phyloP scores from a whole-genome alignment of 805 yeast species.

The Yarrowia alimentaria region DNA sequence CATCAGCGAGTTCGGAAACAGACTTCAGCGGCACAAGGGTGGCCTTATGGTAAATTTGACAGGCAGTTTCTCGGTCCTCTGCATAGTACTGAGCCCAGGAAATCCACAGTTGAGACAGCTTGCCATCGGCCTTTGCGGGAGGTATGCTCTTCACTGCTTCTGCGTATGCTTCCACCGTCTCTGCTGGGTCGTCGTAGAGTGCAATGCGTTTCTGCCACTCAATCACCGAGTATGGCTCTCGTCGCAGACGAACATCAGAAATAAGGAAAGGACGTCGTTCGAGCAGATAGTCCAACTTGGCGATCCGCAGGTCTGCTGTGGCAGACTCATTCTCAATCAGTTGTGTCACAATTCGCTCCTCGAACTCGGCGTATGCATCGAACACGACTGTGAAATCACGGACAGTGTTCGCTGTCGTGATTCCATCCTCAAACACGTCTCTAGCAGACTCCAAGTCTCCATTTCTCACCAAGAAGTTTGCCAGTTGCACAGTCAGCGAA shows the following conservation, averaged over 20 bases:
- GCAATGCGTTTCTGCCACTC: slow-evolving; percentile 67
- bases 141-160: slow-evolving; percentile 65
- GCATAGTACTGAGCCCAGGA: slow-evolving; percentile 66
- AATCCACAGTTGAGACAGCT: slow-evolving; percentile 64
- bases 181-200: slow-evolving; percentile 44
- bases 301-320: slow-evolving; percentile 44
- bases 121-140: slow-evolving; percentile 49
- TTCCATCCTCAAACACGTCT: slow-evolving; percentile 49
- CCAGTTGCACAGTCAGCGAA: slow-evolving; percentile 47
- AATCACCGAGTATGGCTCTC: slow-evolving; percentile 57
- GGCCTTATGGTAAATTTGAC: slow-evolving; percentile 62
- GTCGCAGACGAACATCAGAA: slow-evolving; percentile 66
- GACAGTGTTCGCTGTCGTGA: slow-evolving; percentile 50
- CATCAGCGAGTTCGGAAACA: slow-evolving; percentile 60
- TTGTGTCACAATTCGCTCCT: slow-evolving; percentile 49
- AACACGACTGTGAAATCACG: slow-evolving; percentile 63
- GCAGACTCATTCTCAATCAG: slow-evolving; percentile 36
- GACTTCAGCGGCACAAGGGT: slow-evolving; percentile 65
- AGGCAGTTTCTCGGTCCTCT: slow-evolving; percentile 57
- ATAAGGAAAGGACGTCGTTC: slow-evolving; percentile 56
- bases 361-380: slow-evolving; percentile 60
- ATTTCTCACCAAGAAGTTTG: slow-evolving; percentile 48
- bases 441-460: slow-evolving; percentile 44
- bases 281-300: slow-evolving; percentile 54
- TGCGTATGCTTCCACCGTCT: slow-evolving; percentile 57